A percentile compares a stretch with the other conserved stretches of the same genome.
phyloP scores from a whole-genome alignment of 2,329 filamentous ascomycete species.

The Cadophora sp. region DNA sequence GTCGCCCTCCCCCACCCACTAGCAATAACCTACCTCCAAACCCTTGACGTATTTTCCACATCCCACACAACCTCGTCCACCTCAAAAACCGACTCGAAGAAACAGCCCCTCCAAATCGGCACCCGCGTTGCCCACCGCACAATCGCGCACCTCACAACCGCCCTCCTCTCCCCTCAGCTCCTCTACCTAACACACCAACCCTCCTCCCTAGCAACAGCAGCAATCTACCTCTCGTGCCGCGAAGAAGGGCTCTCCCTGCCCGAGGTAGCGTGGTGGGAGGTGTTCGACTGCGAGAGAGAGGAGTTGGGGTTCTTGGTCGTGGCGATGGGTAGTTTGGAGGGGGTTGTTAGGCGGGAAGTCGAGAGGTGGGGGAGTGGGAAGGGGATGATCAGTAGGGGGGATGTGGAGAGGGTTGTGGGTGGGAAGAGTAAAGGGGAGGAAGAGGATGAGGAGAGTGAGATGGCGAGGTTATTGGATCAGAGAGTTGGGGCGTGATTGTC shows the following conservation, averaged over 20 bases:
- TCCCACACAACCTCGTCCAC: not conserved
- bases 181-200: conserved; percentile 94
- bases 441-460: conserved; percentile 42
- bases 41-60: conserved; percentile 70
- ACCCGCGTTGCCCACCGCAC: conserved; percentile 67
- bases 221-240: conserved; percentile 86
- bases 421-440: conserved; percentile 22
- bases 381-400: conserved; percentile 36
- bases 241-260: conserved; percentile 81
- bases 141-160: conserved; percentile 83
- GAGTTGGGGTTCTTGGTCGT: conserved; percentile 93
- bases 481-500: not conserved
- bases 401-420: conserved; percentile 38
- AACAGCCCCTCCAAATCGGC: conserved; percentile 45
- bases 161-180: conserved; percentile 85
- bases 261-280: conserved; percentile 93
- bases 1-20: conserved; percentile 86
- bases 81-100: not conserved
- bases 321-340: conserved; percentile 79
- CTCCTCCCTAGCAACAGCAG: conserved; percentile 81
- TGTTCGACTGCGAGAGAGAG: conserved; percentile 95
- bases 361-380: conserved; percentile 36
- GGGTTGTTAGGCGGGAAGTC: conserved; percentile 49
- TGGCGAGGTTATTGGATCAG: conserved; percentile 41
- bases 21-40: conserved; percentile 90